Conservation (phyloP, 176 grass and related monocot genomes). For the Puya raimondii region DNA sequence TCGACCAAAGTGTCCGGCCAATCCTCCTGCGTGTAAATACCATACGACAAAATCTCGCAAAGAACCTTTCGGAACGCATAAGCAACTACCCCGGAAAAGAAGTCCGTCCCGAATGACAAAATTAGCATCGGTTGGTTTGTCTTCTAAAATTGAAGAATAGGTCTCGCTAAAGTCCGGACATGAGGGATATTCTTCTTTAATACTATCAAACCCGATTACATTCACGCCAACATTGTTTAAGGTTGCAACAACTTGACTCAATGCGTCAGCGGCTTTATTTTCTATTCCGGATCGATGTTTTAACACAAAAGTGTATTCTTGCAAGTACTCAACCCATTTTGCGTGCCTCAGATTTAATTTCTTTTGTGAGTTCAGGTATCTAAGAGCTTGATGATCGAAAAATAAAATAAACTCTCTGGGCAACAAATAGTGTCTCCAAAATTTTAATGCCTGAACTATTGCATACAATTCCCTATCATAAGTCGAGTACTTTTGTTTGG, state of each 20-base stretch:
- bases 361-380: not conserved
- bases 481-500: not conserved
- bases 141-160: not conserved
- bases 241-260: not conserved
- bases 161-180: not conserved
- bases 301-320: not conserved
- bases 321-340: not conserved
- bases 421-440: not conserved
- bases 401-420: not conserved
- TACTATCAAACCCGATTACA: no score
- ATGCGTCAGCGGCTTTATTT: not conserved
- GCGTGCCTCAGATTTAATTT: not conserved
- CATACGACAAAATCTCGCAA: not conserved
- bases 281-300: not conserved
- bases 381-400: not conserved
- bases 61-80: not conserved
- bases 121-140: not conserved
- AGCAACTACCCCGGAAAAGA: not conserved
- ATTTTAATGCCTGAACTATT: not conserved
- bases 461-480: constrained; percentile 3
- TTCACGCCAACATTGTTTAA: no score
- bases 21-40: not conserved
- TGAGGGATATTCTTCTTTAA: no score
- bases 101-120: not conserved
- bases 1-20: constrained; percentile 1